Percentiles rank a stretch among this genome's conserved stretches.
phyloP scores from a whole-genome alignment of 257 asterid species.

The Linaria vulgaris region DNA sequence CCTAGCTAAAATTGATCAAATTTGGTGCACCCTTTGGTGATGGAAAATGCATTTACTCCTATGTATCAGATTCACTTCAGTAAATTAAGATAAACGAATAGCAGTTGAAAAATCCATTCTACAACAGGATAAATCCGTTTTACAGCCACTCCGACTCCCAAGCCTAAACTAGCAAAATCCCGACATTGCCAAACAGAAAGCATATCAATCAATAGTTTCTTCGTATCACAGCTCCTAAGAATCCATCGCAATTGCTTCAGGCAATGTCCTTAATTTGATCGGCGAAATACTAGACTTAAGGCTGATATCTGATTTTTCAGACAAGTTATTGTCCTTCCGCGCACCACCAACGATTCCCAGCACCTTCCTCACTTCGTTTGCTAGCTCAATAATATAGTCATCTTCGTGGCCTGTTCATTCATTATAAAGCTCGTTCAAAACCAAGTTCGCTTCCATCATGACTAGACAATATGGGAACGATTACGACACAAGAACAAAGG shows the following conservation, averaged over 20 bases:
- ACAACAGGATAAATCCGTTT: no score
- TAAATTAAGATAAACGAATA: no score
- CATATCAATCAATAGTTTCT: no score
- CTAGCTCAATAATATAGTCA: slow-evolving; percentile 68
- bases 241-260: slow-evolving; percentile 54
- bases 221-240: slow-evolving; percentile 35
- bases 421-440: background rate
- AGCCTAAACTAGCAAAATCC: slow-evolving; percentile 5
- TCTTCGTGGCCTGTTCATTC: slow-evolving; percentile 67
- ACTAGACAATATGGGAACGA: background rate
- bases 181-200: background rate
- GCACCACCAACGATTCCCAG: slow-evolving; percentile 38
- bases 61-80: no score
- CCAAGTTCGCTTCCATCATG: background rate
- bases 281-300: slow-evolving; percentile 50
- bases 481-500: background rate
- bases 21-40: no score
- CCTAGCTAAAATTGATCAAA: no score
- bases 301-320: slow-evolving; percentile 31
- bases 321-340: slow-evolving; percentile 43
- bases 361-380: slow-evolving; percentile 79
- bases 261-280: slow-evolving; percentile 38
- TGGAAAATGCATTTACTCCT: no score
- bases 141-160: background rate
- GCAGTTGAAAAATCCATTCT: no score